Conservation (phyloP, 192 early-diverging fungal genomes). For the Backusella macrospora region DNA sequence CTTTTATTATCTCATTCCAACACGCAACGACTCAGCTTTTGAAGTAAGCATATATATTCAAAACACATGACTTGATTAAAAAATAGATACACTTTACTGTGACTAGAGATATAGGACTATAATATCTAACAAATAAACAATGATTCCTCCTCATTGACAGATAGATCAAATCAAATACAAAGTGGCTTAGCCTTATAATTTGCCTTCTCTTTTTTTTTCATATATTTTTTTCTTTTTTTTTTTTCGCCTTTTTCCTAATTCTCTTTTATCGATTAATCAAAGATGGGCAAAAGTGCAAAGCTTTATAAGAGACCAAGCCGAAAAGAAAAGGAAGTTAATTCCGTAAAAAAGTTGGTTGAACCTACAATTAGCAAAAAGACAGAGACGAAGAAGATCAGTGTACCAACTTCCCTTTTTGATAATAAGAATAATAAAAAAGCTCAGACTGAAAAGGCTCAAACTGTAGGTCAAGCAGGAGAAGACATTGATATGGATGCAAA, state of each 20-base stretch:
- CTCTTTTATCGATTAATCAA: not conserved
- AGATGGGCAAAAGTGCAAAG: constrained; percentile 73
- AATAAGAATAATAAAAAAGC: not conserved
- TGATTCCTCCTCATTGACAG: too few relatives aligned
- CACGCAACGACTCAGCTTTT: too few relatives aligned
- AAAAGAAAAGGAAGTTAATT: constrained; percentile 60
- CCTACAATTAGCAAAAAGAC: constrained; percentile 11
- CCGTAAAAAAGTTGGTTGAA: constrained; percentile 39
- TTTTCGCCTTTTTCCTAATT: not conserved
- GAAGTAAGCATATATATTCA: too few relatives aligned
- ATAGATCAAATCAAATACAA: not conserved
- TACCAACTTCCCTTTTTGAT: not conserved
- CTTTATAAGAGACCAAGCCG: constrained; percentile 67
- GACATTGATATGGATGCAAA: constrained; percentile 20
- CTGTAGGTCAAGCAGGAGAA: not conserved
- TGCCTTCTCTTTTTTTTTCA: not conserved
- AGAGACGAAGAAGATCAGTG: constrained; percentile 7
- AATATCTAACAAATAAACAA: too few relatives aligned
- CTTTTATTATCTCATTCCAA: too few relatives aligned
- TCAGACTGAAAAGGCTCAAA: too few relatives aligned
- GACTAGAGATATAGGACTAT: too few relatives aligned
- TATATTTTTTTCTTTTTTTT: not conserved
- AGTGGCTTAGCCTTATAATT: not conserved
- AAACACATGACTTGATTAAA: too few relatives aligned
- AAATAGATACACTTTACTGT: too few relatives aligned